Evolutionary conservation across 345 rosid species (phyloP).

Genomic region (Triadica sebifera): DNA sequence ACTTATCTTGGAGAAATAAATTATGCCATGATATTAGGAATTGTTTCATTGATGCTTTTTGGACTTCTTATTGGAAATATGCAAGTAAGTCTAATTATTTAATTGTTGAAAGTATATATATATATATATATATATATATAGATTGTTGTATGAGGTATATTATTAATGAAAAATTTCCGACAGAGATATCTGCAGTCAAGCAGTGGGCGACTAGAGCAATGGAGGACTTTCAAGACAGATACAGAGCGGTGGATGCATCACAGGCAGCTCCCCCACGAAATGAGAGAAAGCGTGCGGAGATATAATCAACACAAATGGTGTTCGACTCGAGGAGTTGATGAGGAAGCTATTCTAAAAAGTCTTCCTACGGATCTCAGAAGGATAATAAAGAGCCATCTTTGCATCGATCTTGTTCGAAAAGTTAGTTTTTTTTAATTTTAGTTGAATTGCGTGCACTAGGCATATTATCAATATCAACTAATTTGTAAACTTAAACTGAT

Average conservation of each 20-base stretch:
- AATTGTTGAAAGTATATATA: not conserved
- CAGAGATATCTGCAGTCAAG: conserved; percentile 62
- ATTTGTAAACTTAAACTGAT: no score
- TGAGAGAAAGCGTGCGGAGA: conserved; percentile 44
- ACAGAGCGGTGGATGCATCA: conserved; percentile 63
- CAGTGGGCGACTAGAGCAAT: conserved; percentile 45
- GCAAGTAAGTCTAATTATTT: conserved; percentile 37
- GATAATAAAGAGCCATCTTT: conserved; percentile 59
- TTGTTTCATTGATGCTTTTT: conserved; percentile 46
- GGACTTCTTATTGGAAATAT: conserved; percentile 53
- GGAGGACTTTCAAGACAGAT: conserved; percentile 57
- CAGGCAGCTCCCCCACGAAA: conserved; percentile 48
- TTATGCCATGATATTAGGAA: conserved; percentile 38
- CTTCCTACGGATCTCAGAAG: conserved; percentile 54
- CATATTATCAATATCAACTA: no score
- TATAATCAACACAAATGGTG: conserved; percentile 53
- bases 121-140: no score
- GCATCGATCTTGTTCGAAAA: conserved; percentile 56
- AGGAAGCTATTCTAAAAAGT: conserved; percentile 43
- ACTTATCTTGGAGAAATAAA: conserved; percentile 43
- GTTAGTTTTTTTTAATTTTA: conserved; percentile 22
- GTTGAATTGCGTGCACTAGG: not conserved
- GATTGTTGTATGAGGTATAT: no score
- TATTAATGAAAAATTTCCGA: not conserved
- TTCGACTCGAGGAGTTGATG: conserved; percentile 60